Evolutionary conservation across 1,284 basidiomycete genomes (phyloP), one percentile per base, ranked within the genome.

Genomic region (Tetrapyrgos nigripes): DNA sequence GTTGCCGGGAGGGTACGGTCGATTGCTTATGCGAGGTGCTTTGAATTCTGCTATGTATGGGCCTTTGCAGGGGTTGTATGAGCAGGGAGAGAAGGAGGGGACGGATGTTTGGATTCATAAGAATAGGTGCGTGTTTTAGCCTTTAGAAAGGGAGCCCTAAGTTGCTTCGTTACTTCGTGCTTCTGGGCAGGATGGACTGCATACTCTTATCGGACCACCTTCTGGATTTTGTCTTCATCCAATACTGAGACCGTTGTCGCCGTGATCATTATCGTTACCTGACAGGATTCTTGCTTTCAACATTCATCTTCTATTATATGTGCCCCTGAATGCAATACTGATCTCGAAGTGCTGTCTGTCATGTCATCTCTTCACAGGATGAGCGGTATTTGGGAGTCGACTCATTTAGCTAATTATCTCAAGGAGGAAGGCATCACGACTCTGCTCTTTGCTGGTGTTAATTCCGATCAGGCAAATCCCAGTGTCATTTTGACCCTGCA

Each of bases 91-190:
- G 61, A 73, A 77, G 11, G 71, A 70, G 5, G 86, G 85, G 0
- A 85, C 84, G 21, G 87, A 90, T 71, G 76, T 86, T 55, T 89
- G 87, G 87, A 84, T 90, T 55, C 84, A 89, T 70, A 90, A 89
- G 71, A 89, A 89, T 69, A 75, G 87, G 86, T 85, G 63, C 23
- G 74, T 62, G 23, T 35, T 19, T 26, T 29, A 27, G n/a, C n/a
- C n/a, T n/a, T n/a, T n/a, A n/a, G 10, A 14, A 14, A 53, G 26
- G 8, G 17, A 40, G 4, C 19, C 37, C 17, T 40, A 5, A 17
- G 6, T 33, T 33, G 8, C 31, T 33, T 33, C 31, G 9, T 33
- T 33, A 8, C 14, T 33, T 33, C 14, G 9, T 33, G 31, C 31
- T 33, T 33, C 8, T 14, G 31, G 31, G 14, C 31, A 33, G n/a